Conservation (phyloP, 768 basidiomycete genomes). For the Amanita molliuscula region DNA sequence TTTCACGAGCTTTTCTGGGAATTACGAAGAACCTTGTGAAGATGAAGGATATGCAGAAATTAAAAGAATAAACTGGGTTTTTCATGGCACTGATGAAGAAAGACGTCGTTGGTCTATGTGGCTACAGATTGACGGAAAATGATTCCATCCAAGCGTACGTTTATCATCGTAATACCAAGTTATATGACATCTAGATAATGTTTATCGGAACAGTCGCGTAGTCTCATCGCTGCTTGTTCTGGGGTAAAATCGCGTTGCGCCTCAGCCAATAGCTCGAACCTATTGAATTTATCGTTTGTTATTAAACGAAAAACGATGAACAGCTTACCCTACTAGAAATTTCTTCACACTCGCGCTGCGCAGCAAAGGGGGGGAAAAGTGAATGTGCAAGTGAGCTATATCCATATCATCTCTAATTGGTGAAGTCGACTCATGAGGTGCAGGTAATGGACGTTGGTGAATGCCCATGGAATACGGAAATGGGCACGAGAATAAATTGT, state of each 20-base stretch:
- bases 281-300: conserved; percentile 15
- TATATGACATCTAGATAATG: conserved; percentile 38
- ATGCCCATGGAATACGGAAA: conserved; percentile 96
- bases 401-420: conserved; percentile 30
- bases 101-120: conserved; percentile 71
- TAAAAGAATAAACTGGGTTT: conserved; percentile 69
- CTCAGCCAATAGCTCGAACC: conserved; percentile 87
- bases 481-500: conserved; percentile 74
- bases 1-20: conserved; percentile 44
- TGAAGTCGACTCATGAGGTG: conserved; percentile 10
- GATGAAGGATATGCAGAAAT: conserved; percentile 75
- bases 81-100: conserved; percentile 68
- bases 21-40: conserved; percentile 54
- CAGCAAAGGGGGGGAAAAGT: conserved; percentile 79
- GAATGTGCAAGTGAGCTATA: conserved; percentile 75
- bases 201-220: conserved; percentile 42
- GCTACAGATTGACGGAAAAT: conserved; percentile 73
- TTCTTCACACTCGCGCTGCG: conserved; percentile 77
- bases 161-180: background rate
- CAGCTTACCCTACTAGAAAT: conserved; percentile 75
- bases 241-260: conserved; percentile 84
- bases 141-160: conserved; percentile 7
- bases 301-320: background rate
- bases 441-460: conserved; percentile 69
- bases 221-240: conserved; percentile 69